Conservation (phyloP, 345 rosid genomes). For the Eucalyptus pauciflora region DNA sequence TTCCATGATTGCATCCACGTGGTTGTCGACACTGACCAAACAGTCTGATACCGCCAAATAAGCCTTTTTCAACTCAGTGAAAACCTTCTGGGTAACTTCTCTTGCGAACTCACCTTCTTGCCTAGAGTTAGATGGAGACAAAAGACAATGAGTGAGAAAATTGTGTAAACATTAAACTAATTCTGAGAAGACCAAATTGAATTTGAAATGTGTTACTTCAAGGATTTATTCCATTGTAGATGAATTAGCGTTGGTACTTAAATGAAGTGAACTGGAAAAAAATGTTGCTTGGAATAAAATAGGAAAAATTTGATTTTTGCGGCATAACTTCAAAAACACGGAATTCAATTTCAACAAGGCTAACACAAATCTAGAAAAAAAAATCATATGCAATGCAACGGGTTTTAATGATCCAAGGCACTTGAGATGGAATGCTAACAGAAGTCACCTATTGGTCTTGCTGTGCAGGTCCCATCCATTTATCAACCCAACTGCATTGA, state of each 20-base stretch:
- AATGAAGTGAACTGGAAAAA: no score
- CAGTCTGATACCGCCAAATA: rapidly evolving
- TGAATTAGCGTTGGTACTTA: no score
- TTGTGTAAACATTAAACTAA: no score
- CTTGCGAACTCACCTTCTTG: not conserved
- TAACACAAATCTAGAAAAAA: not conserved
- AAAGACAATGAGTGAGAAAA: not conserved
- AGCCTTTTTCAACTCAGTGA: not conserved
- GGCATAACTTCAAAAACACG: not conserved
- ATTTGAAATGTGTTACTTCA: no score
- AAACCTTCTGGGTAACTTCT: rapidly evolving
- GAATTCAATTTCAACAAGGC: not conserved
- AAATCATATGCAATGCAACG: no score
- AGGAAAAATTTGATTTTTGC: no score
- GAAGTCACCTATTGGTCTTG: no score
- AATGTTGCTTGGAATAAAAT: no score
- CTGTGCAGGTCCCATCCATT: no score
- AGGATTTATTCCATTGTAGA: not conserved
- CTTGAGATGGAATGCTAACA: not conserved
- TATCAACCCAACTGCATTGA: rapidly evolving
- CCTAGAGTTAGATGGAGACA: not conserved
- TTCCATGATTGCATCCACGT: not conserved
- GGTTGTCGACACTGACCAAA: not conserved
- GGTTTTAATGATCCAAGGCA: no score
- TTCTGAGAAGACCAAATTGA: no score